Evolutionary conservation across 148 eudicot genomes (phyloP).

Genomic region (Chenopodium berlandieri): DNA sequence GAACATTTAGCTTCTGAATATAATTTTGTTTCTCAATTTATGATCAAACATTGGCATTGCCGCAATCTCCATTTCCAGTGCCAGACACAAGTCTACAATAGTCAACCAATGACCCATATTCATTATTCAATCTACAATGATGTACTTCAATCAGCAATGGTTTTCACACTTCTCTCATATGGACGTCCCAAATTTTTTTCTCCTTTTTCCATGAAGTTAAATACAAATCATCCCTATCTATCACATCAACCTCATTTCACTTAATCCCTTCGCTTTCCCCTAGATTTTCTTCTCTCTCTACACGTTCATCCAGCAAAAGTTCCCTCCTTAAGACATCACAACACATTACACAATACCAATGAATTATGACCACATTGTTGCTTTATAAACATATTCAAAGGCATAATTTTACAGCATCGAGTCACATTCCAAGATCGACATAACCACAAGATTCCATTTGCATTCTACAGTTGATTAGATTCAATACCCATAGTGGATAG

Average conservation of each 20-base stretch:
- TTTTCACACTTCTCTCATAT: background rate
- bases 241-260: background rate
- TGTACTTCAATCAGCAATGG: background rate
- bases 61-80: background rate
- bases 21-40: too few species aligned
- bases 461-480: background rate
- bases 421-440: background rate
- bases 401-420: background rate
- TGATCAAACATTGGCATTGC: too few species aligned
- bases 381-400: background rate
- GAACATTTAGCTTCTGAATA: background rate
- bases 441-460: background rate
- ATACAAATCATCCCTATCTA: background rate
- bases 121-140: background rate
- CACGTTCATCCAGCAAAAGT: background rate
- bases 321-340: background rate
- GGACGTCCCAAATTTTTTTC: background rate
- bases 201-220: background rate
- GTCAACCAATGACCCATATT: background rate
- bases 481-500: background rate
- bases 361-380: background rate
- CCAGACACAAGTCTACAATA: background rate
- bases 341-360: background rate
- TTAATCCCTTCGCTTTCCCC: background rate
- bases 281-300: background rate